Evolutionary conservation across 768 basidiomycete species (phyloP).

Genomic region (Clathrus columnatus): DNA sequence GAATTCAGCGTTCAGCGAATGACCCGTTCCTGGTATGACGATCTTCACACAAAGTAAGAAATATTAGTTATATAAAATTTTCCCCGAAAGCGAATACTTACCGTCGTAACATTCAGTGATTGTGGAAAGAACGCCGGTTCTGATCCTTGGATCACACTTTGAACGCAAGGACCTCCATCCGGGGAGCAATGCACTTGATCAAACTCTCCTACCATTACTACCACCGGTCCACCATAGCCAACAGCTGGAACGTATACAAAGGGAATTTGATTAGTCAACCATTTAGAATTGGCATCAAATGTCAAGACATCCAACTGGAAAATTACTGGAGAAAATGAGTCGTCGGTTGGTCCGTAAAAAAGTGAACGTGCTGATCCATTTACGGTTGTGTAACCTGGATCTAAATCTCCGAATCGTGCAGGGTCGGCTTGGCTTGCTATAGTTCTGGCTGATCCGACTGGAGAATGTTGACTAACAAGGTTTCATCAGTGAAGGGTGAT

Average conservation of each 20-base stretch:
- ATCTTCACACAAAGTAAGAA: neutral
- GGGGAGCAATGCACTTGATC: conserved; percentile 4
- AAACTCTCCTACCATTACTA: neutral
- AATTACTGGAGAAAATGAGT: neutral
- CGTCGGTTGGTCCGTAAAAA: neutral
- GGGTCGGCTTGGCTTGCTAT: conserved; percentile 3
- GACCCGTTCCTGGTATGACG: neutral
- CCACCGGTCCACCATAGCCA: neutral
- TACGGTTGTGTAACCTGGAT: conserved; percentile 1
- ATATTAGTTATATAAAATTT: no score
- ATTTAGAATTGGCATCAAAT: neutral
- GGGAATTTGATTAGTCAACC: neutral
- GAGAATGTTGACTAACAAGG: neutral
- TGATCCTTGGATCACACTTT: neutral
- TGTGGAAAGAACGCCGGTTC: conserved; percentile 3
- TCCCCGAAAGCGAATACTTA: neutral
- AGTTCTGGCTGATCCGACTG: neutral
- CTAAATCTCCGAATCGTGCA: neutral
- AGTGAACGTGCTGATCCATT: neutral
- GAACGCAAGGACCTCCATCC: conserved; percentile 1
- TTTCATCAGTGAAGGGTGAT: no score
- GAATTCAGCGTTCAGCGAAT: neutral
- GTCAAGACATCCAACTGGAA: conserved; percentile 8
- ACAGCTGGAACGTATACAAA: neutral
- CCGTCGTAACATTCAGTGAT: conserved; percentile 3